A percentile compares a stretch with the other conserved stretches of the same genome.
Evolutionary conservation across 225 moss, liverwort and hornwort genomes (phyloP).

Genomic region (Rhytidiadelphus loreus): DNA sequence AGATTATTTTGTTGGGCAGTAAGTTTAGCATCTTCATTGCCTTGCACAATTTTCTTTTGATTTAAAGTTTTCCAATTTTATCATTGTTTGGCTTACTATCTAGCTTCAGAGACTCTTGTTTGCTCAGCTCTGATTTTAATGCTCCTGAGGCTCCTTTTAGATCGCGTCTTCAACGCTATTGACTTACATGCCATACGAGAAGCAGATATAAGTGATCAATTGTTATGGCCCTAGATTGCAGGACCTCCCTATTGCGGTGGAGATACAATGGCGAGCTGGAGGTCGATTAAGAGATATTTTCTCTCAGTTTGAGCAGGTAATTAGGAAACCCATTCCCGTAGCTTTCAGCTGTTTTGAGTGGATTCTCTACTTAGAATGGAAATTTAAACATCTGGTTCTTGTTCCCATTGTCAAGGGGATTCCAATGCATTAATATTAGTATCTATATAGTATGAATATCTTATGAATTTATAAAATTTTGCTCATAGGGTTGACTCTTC

Average conservation of each 20-base stretch:
- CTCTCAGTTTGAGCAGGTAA: constrained; percentile 50
- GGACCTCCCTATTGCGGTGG: constrained; percentile 71
- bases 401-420: not conserved
- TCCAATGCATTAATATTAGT: not conserved
- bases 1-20: not conserved
- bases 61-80: not conserved
- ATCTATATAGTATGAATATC: not conserved
- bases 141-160: not conserved
- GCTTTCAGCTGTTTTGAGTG: not conserved
- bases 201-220: not conserved
- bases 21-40: not conserved
- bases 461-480: not conserved
- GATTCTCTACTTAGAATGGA: not conserved
- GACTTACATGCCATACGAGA: not conserved
- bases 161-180: not conserved
- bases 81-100: not conserved
- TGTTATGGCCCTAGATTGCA: constrained; percentile 11
- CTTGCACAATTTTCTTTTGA: not conserved
- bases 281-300: constrained; percentile 49
- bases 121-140: not conserved
- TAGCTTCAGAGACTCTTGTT: not conserved
- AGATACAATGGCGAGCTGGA: constrained; percentile 53
- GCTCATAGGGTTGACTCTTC: not conserved
- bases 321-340: not conserved
- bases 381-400: not conserved